A percentile compares a stretch with the other conserved stretches of the same genome.
phyloP scores from a whole-genome alignment of 1,284 basidiomycete species.

The Sanghuangporus weigelae region DNA sequence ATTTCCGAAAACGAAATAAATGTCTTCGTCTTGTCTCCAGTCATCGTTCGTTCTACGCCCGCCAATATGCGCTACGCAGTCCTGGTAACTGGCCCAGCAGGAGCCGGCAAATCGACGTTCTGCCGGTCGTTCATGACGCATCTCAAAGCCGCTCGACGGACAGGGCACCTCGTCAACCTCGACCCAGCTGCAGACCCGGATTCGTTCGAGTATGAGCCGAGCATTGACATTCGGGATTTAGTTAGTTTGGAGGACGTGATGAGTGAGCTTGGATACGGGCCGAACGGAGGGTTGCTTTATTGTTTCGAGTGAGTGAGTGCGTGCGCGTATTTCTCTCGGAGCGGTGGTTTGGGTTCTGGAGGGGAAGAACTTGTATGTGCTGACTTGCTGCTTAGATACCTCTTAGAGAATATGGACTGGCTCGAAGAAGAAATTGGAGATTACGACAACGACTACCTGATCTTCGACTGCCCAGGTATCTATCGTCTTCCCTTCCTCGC shows the following conservation, averaged over 20 bases:
- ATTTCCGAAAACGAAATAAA: neutral
- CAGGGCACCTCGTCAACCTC: conserved; percentile 93
- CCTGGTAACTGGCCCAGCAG: conserved; percentile 87
- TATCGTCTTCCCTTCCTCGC: conserved; percentile 3
- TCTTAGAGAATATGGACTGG: conserved; percentile 98
- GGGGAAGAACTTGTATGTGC: neutral
- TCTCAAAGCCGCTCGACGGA: conserved; percentile 77
- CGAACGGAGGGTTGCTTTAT: conserved; percentile 96
- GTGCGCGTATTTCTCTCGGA: neutral
- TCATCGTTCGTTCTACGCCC: neutral
- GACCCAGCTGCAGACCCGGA: conserved; percentile 89
- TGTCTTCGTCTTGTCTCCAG: neutral
- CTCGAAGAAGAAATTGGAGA: conserved; percentile 95
- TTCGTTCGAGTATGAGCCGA: conserved; percentile 90
- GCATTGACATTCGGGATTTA: conserved; percentile 92
- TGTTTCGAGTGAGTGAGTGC: conserved; percentile 96
- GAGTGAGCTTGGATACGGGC: conserved; percentile 92
- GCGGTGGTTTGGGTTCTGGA: neutral
- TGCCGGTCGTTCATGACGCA: conserved; percentile 88
- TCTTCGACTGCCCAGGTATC: conserved; percentile 95
- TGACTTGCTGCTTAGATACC: conserved; percentile 57
- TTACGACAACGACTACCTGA: conserved; percentile 95
- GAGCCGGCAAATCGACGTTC: conserved; percentile 97
- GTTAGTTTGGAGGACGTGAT: conserved; percentile 95
- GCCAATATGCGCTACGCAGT: conserved; percentile 82